These are phyloP conservation scores for Populus hybrid DNA, from an alignment of 441 rosid species.

Conservation along the genomic window DNA sequence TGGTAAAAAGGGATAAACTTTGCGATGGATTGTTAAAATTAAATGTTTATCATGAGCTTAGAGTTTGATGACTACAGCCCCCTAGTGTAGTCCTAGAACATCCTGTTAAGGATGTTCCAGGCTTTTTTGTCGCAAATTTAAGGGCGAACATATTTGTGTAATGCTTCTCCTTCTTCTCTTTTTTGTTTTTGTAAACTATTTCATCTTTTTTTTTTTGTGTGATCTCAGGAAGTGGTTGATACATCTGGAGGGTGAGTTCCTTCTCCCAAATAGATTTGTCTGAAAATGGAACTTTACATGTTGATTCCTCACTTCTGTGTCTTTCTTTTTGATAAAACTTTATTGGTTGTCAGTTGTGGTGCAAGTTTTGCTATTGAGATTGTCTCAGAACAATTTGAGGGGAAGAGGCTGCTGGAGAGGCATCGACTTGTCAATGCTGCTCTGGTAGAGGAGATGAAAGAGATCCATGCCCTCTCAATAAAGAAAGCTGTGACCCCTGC, in stretches of 20 bases:
- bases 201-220: background rate
- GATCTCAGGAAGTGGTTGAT: conserved; percentile 69
- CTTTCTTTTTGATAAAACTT: background rate
- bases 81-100: background rate
- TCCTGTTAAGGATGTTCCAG: background rate
- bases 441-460: conserved; percentile 76
- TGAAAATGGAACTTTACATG: background rate
- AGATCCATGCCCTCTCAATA: conserved; percentile 93
- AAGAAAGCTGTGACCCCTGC: conserved; percentile 68
- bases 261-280: background rate
- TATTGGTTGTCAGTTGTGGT: conserved; percentile 53
- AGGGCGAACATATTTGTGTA: background rate
- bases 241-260: conserved; percentile 85
- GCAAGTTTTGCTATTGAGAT: conserved; percentile 75
- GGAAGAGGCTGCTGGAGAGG: conserved; percentile 85
- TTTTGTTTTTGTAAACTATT: background rate
- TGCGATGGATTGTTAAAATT: background rate
- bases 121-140: background rate
- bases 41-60: background rate
- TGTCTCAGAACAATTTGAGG: conserved; percentile 69
- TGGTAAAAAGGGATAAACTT: background rate
- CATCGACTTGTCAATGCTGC: conserved; percentile 77
- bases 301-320: background rate
- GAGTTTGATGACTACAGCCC: background rate
- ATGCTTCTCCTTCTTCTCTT: background rate